Conservation (phyloP, 352 stramenopile genomes). For the Pythium rishiriense region DNA sequence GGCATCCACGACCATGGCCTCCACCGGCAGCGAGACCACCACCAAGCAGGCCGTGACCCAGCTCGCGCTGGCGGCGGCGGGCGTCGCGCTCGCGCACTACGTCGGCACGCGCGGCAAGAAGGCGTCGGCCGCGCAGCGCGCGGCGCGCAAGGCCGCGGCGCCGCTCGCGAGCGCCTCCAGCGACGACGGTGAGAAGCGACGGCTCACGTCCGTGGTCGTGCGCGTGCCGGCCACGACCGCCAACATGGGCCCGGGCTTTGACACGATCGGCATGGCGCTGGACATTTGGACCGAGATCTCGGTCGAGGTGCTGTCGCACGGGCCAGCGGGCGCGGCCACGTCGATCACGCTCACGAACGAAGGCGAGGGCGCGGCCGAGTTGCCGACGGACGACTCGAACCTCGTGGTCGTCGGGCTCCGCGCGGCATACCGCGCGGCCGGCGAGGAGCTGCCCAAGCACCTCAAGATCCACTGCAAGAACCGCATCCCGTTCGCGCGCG, state of each 20-base stretch:
- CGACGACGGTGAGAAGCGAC: conserved; percentile 43
- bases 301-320: conserved; percentile 78
- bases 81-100: conserved; percentile 61
- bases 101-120: conserved; percentile 53
- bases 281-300: conserved; percentile 99
- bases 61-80: conserved; percentile 54
- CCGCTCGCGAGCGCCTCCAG: background rate
- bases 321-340: conserved; percentile 34
- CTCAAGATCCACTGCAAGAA: conserved; percentile 98
- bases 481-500: conserved; percentile 96
- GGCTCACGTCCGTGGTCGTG: conserved; percentile 93
- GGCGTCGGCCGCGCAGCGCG: background rate
- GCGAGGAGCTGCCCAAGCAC: conserved; percentile 90
- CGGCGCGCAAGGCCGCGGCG: conserved; percentile 2
- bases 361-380: conserved; percentile 93
- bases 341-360: conserved; percentile 96
- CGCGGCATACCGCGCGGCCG: conserved; percentile 94
- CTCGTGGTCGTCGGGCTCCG: conserved; percentile 94
- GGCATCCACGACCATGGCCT: background rate
- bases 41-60: conserved; percentile 43
- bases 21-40: conserved; percentile 5
- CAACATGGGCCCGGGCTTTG: conserved; percentile 98
- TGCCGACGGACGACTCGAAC: conserved; percentile 91
- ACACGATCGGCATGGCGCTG: conserved; percentile 98
- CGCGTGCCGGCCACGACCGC: conserved; percentile 97